Evolutionary conservation across 495 filamentous ascomycete genomes (phyloP), one percentile per base, ranked within the genome.

Genomic region (Penicillium dipodomyicola): DNA sequence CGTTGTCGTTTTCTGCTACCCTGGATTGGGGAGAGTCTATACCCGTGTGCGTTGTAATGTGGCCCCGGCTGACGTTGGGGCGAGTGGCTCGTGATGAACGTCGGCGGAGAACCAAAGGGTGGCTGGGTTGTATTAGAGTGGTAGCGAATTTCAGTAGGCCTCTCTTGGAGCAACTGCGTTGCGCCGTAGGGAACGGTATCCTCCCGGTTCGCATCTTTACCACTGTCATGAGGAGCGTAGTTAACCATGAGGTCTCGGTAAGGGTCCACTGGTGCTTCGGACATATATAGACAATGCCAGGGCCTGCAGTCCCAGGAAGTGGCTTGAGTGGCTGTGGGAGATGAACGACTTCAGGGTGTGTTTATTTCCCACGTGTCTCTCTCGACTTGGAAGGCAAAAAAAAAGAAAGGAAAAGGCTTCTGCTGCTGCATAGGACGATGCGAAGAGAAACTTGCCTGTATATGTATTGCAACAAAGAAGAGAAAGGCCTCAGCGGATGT

Each of bases 241-340:
- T 71, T 65, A 60, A 73, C 70, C 52, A 68, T 64, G 64, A 70
- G 76, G 63, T 67, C 68, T 71, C 68, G 65, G 62, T 75, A 79
- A 58, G 72, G 68, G 63, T 75, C 66, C 57, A 68, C 70, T 62
- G 76, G 69, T 67, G 66, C 71, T 60, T 65, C 71, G 63, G 73
- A 69, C 74, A 75, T 74, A 64, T 72, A 73, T 71, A 68, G 63
- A 69, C 64, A 54, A 67, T 64, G 71, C 73, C 69, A 77, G 74
- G 73, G 67, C 65, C 58, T 55, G 53, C 57, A 70, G 68, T 69
- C 71, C 73, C 64, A 66, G 68, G 68, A 71, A 62, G 49, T 64
- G 63, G 54, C 63, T 64, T 29, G 27, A 45, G 19, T 30, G n/a
- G 25, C 39, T 48, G 29, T 40, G 17, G 32, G 42, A 37, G 17